A percentile compares a stretch with the other conserved stretches of the same genome.
These are phyloP conservation scores for Lycium barbarum DNA, from an alignment of 257 asterid species.

Conservation along the genomic window DNA sequence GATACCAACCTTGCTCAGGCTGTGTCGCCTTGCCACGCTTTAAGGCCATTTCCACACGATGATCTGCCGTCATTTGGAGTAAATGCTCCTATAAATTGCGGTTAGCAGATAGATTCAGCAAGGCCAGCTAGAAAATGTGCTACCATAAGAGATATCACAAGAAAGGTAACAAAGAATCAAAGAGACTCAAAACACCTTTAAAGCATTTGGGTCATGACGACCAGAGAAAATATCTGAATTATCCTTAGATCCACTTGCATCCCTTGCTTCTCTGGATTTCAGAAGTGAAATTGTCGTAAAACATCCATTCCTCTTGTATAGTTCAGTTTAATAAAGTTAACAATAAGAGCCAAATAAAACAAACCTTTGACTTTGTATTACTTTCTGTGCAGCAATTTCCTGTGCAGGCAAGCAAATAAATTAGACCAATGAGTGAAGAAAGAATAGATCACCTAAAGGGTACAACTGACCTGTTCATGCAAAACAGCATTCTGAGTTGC, in stretches of 20 bases:
- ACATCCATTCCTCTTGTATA: conserved; percentile 28
- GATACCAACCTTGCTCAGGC: conserved; percentile 68
- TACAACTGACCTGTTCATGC: conserved; percentile 76
- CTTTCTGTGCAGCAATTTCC: conserved; percentile 87
- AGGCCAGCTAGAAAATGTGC: conserved; percentile 7
- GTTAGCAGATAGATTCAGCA: background rate
- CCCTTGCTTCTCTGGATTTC: conserved; percentile 64
- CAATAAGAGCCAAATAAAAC: conserved; percentile 33
- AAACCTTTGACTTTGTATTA: conserved; percentile 87
- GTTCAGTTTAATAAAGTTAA: background rate
- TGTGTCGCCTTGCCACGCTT: conserved; percentile 75
- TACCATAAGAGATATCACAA: background rate
- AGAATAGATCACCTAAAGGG: conserved; percentile 4
- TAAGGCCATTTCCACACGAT: conserved; percentile 73
- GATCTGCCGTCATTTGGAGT: conserved; percentile 76
- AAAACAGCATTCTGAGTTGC: conserved; percentile 82
- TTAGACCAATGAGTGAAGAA: conserved; percentile 35
- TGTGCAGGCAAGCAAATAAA: conserved; percentile 45
- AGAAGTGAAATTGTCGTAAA: conserved; percentile 33
- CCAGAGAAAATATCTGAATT: conserved; percentile 72
- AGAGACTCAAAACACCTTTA: conserved; percentile 63
- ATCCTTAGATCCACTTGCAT: conserved; percentile 55
- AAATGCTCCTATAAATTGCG: conserved; percentile 75
- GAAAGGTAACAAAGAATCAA: conserved; percentile 13
- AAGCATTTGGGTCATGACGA: conserved; percentile 76